Evolutionary conservation across 805 yeast genomes (phyloP).

Genomic region (Ogataea populi-albae): DNA sequence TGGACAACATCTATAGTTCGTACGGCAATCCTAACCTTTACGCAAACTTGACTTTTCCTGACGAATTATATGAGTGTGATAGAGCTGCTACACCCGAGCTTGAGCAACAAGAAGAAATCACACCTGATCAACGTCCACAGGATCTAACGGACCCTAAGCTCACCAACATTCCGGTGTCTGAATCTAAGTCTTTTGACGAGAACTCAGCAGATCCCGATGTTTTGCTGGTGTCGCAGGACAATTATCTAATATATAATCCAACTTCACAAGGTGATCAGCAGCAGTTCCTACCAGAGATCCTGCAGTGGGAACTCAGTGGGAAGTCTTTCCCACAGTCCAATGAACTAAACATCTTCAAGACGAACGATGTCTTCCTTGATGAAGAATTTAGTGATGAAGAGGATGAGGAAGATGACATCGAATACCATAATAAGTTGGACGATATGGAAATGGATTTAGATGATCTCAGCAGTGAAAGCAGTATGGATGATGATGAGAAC

Average conservation of each 20-base stretch:
- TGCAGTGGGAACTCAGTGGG: constrained; percentile 26
- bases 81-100: no score
- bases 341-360: constrained; percentile 32
- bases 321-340: constrained; percentile 32
- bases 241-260: constrained; percentile 25
- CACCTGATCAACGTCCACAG: no score
- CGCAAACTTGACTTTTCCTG: constrained; percentile 26
- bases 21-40: constrained; percentile 30
- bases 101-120: no score
- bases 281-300: constrained; percentile 26
- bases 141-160: constrained; percentile 1
- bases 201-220: constrained; percentile 23
- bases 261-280: constrained; percentile 20
- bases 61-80: constrained; percentile 22
- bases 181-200: background rate
- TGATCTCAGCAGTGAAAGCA: constrained; percentile 27
- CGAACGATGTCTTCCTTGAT: constrained; percentile 28
- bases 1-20: constrained; percentile 25
- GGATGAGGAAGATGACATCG: constrained; percentile 29
- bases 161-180: background rate
- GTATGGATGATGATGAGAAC: constrained; percentile 21
- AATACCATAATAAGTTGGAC: constrained; percentile 24
- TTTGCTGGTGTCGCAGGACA: constrained; percentile 31
- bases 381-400: constrained; percentile 33
- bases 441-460: constrained; percentile 33